A percentile compares a stretch with the other conserved stretches of the same genome.
These are phyloP conservation scores for Glycyrrhiza uralensis DNA, from an alignment of 306 rosid species.

Conservation along the genomic window DNA sequence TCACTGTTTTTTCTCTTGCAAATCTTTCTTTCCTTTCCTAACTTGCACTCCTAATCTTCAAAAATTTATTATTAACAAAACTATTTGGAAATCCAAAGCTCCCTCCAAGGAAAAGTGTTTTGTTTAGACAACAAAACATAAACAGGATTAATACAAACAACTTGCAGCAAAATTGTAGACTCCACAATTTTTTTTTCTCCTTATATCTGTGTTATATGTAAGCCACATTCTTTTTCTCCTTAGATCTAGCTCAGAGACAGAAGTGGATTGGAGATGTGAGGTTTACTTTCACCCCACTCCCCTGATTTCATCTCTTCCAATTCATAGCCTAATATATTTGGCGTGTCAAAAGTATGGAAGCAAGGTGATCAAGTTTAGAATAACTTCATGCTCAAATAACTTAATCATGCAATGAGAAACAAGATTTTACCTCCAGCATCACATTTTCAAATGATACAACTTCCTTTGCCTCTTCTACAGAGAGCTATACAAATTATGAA, in stretches of 20 bases:
- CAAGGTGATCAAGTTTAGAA: constrained; percentile 7
- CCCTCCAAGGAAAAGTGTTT: not conserved
- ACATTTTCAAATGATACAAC: constrained; percentile 60
- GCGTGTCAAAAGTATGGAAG: constrained; percentile 17
- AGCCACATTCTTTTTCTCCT: too few relatives aligned
- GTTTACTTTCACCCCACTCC: not conserved
- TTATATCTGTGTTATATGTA: not conserved
- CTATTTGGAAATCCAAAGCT: not conserved
- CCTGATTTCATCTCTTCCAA: constrained; percentile 2
- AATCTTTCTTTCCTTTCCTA: not conserved
- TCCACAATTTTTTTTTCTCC: not conserved
- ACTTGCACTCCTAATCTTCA: not conserved
- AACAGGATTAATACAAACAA: not conserved
- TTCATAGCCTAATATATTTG: not conserved
- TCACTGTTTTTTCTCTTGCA: not conserved
- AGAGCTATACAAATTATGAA: constrained; percentile 50
- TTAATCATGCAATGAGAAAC: constrained; percentile 3
- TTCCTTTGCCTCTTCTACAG: constrained; percentile 66
- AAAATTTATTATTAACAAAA: not conserved
- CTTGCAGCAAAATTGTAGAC: not conserved
- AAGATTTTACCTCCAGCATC: constrained; percentile 57
- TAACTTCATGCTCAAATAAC: constrained; percentile 8
- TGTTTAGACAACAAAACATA: not conserved
- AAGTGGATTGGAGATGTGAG: not conserved
- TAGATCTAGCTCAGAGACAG: not conserved